These are phyloP conservation scores for Paramecium pentaurelia DNA, from an alignment of 73 alveolate genomes.

Conservation along the genomic window DNA sequence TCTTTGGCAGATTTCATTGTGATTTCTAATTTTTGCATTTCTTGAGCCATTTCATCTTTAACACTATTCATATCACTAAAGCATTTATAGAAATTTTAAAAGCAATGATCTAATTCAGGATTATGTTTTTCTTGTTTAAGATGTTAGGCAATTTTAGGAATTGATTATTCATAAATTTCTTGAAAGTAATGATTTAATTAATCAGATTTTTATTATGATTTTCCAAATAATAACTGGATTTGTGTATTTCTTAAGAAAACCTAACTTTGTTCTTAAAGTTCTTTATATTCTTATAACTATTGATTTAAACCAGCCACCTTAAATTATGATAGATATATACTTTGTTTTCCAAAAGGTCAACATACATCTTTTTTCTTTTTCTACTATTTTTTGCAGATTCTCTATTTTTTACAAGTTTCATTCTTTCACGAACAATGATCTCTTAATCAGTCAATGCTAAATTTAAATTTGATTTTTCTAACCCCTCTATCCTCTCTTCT, in stretches of 20 bases:
- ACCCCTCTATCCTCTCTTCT: slow-evolving; percentile 22
- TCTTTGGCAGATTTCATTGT: background rate
- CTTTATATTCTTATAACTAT: slow-evolving; percentile 15
- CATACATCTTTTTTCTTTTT: slow-evolving; percentile 76
- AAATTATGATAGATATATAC: background rate
- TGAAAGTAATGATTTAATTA: background rate
- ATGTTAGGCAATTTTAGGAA: background rate
- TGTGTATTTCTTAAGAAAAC: background rate
- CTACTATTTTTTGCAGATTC: slow-evolving; percentile 79
- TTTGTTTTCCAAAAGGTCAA: slow-evolving; percentile 64
- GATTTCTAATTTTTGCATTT: background rate
- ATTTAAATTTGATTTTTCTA: background rate
- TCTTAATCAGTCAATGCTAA: slow-evolving; percentile 37
- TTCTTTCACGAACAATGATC: slow-evolving; percentile 15
- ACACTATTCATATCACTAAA: background rate
- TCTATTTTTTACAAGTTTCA: slow-evolving; percentile 71
- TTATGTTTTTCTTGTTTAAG: background rate
- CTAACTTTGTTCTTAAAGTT: slow-evolving; percentile 13
- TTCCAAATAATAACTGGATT: background rate
- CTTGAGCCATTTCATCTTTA: background rate
- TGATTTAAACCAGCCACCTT: slow-evolving; percentile 32
- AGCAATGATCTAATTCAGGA: background rate
- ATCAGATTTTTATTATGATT: background rate
- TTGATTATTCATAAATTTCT: background rate
- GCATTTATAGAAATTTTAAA: background rate